Evolutionary conservation across 768 basidiomycete species (phyloP).

Genomic region (Omphalotus guepiniiformis): DNA sequence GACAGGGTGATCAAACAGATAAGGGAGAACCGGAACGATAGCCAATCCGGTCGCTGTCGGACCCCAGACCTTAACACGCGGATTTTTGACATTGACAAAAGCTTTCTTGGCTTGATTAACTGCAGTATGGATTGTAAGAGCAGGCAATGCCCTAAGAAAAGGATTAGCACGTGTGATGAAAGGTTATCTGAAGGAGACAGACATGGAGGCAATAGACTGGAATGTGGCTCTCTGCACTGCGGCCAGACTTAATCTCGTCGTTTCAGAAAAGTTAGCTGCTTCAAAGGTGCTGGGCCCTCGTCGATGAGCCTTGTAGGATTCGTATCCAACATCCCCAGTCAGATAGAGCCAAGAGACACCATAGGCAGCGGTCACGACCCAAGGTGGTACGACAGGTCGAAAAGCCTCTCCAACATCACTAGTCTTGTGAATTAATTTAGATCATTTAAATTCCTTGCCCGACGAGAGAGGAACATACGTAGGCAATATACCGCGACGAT

Average conservation of each 20-base stretch:
- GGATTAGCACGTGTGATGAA: conserved; percentile 7
- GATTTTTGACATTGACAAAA: conserved; percentile 55
- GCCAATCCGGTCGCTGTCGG: conserved; percentile 72
- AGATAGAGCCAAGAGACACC: conserved; percentile 82
- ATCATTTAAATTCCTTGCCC: conserved; percentile 15
- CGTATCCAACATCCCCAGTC: conserved; percentile 73
- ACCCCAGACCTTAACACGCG: conserved; percentile 65
- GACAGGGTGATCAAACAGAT: conserved; percentile 76
- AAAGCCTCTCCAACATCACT: conserved; percentile 85
- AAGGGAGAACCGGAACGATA: conserved; percentile 70
- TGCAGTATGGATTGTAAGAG: conserved; percentile 80
- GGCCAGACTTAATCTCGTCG: conserved; percentile 61
- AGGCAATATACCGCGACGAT: conserved; percentile 68
- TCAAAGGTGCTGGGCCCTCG: conserved; percentile 64
- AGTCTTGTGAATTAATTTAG: conserved; percentile 39
- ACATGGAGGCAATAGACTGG: conserved; percentile 83
- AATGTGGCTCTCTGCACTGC: conserved; percentile 75
- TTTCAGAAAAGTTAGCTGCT: conserved; percentile 66
- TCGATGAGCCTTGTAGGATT: conserved; percentile 73
- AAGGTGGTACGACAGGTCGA: conserved; percentile 70
- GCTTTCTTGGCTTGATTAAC: conserved; percentile 70
- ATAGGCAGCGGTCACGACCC: conserved; percentile 71
- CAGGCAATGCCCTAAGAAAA: conserved; percentile 65
- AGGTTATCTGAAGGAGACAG: conserved; percentile 22
- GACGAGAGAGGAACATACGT: conserved; percentile 39